Conservation (phyloP, 768 basidiomycete species). For the Pleurotus pulmonarius region DNA sequence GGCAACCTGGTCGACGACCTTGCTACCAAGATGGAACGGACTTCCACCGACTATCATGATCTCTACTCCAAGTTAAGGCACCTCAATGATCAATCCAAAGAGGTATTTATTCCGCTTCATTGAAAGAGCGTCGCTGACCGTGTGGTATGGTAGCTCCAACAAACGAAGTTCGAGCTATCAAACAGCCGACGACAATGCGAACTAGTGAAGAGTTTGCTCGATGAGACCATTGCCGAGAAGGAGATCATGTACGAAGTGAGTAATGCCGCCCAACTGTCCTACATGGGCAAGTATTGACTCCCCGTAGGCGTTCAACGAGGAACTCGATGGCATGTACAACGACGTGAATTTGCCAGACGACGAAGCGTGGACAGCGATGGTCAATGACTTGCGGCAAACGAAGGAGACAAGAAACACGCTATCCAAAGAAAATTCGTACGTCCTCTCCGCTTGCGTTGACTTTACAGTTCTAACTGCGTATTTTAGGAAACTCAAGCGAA, state of each 20-base stretch:
- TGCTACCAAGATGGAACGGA: conserved; percentile 52
- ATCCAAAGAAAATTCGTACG: conserved; percentile 78
- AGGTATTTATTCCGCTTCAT: conserved; percentile 37
- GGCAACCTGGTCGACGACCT: conserved; percentile 53
- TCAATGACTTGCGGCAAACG: conserved; percentile 64
- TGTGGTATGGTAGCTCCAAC: conserved; percentile 48
- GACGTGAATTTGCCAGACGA: conserved; percentile 78
- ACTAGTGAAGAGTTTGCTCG: conserved; percentile 71
- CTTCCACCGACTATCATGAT: conserved; percentile 50
- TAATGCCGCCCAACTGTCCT: neutral
- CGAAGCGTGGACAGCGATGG: conserved; percentile 81
- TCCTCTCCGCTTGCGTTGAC: conserved; percentile 13
- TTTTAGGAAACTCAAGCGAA: conserved; percentile 63
- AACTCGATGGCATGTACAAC: conserved; percentile 87
- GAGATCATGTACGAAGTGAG: conserved; percentile 90
- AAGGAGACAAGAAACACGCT: conserved; percentile 76
- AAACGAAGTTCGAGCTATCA: conserved; percentile 59
- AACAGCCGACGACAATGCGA: conserved; percentile 72
- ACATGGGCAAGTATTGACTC: neutral
- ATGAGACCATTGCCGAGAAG: conserved; percentile 80
- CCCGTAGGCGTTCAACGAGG: conserved; percentile 86
- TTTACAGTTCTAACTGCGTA: conserved; percentile 7
- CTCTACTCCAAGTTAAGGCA: conserved; percentile 47
- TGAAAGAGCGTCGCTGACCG: neutral
- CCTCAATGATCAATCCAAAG: conserved; percentile 48